A percentile compares a stretch with the other conserved stretches of the same genome.
Evolutionary conservation across 257 asterid species (phyloP).

Genomic region (Mitragyna speciosa): DNA sequence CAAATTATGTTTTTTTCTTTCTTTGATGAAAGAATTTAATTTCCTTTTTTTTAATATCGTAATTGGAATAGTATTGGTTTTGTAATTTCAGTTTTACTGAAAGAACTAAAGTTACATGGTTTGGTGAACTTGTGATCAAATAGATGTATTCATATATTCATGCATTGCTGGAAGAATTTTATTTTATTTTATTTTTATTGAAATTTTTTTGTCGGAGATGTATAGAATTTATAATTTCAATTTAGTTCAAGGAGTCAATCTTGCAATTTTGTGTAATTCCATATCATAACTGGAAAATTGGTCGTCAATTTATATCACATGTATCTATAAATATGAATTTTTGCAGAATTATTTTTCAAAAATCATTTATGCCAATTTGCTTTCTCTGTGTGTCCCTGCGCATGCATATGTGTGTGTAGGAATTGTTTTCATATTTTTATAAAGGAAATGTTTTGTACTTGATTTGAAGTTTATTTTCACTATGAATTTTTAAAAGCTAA

Average conservation of each 20-base stretch:
- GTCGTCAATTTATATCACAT: background rate
- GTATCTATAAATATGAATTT: background rate
- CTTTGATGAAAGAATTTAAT: background rate
- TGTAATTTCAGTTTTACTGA: background rate
- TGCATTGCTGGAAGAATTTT: background rate
- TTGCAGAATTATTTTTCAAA: background rate
- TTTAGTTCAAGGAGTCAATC: background rate
- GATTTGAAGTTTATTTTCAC: background rate
- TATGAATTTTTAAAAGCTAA: background rate
- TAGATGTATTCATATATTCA: background rate
- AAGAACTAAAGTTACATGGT: background rate
- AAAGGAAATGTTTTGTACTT: background rate
- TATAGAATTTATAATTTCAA: background rate
- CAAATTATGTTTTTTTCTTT: background rate
- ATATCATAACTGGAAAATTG: background rate
- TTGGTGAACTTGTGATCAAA: background rate
- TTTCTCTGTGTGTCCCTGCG: no score
- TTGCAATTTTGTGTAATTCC: background rate
- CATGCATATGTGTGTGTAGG: background rate
- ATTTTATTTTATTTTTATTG: background rate
- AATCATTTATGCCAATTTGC: background rate
- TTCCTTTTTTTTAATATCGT: background rate
- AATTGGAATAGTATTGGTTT: background rate
- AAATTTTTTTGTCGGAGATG: background rate
- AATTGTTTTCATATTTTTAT: background rate